These are phyloP conservation scores for Kluyveromyces wickerhamii DNA, from an alignment of 805 yeast genomes.

Conservation along the genomic window DNA sequence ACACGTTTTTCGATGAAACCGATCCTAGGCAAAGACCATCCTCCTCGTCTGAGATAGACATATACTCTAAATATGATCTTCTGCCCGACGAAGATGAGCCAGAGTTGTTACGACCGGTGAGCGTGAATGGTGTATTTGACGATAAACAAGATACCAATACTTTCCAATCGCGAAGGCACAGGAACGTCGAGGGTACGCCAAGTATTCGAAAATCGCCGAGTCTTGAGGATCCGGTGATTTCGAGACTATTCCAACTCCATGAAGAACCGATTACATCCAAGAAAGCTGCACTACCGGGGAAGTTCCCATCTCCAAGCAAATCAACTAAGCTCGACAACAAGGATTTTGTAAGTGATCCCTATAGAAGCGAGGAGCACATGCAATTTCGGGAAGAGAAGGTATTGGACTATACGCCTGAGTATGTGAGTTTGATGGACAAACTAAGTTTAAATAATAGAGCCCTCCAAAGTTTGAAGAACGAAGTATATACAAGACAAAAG, in stretches of 20 bases:
- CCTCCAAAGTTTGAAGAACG: conserved; percentile 13
- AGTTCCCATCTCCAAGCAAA: conserved; percentile 25
- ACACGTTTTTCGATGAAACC: conserved; percentile 16
- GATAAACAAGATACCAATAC: conserved; percentile 20
- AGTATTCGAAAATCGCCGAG: conserved; percentile 13
- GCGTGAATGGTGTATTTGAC: conserved; percentile 7
- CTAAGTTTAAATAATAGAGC: conserved; percentile 22
- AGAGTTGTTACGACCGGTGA: conserved; percentile 5
- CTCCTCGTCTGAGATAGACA: conserved; percentile 1
- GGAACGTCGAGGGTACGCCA: not conserved
- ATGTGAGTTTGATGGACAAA: conserved; percentile 17
- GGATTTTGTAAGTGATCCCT: no score
- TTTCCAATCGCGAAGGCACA: conserved; percentile 14
- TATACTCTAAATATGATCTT: conserved; percentile 17
- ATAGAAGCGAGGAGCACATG: no score
- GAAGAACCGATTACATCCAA: conserved; percentile 1
- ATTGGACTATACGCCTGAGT: conserved; percentile 15
- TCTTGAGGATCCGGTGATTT: conserved; percentile 19
- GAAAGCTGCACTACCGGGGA: conserved; percentile 20
- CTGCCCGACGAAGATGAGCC: conserved; percentile 13
- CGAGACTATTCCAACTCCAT: conserved; percentile 14
- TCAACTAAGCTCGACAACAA: conserved; percentile 2
- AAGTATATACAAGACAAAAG: conserved; percentile 10
- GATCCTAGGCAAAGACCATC: not conserved
- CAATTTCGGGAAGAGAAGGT: not conserved